These are phyloP conservation scores for Groenewaldozyma sp. DNA, from an alignment of 1,139 yeast genomes.

Conservation along the genomic window DNA sequence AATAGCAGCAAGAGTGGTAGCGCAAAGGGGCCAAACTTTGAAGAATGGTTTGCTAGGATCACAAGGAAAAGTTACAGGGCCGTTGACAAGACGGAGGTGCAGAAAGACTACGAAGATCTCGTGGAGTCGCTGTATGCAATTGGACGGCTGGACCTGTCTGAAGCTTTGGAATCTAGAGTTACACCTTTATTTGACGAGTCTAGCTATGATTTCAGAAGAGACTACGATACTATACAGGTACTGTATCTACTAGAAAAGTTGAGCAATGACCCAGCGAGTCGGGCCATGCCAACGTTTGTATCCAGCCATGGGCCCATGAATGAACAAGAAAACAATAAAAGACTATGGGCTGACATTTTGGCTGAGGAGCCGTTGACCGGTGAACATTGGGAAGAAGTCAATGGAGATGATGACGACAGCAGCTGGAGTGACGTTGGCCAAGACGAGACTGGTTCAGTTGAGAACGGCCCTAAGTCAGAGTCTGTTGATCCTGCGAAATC, in stretches of 20 bases:
- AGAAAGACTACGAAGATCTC: conserved; percentile 13
- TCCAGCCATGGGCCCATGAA: not conserved
- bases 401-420: conserved; percentile 6
- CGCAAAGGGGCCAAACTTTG: too few relatives aligned
- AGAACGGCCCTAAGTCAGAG: not conserved
- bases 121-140: conserved; percentile 20
- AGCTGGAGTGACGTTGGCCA: conserved; percentile 1
- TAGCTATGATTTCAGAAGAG: conserved; percentile 4
- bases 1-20: too few relatives aligned
- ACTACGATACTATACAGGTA: conserved; percentile 10
- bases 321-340: not conserved
- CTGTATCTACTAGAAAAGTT: conserved; percentile 16
- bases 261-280: not conserved
- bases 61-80: conserved; percentile 4
- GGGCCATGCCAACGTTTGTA: not conserved
- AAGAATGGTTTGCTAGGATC: not conserved
- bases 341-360: conserved; percentile 20
- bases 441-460: not conserved
- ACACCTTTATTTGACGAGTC: conserved; percentile 6
- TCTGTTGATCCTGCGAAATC: not conserved
- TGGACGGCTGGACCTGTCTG: conserved; percentile 21
- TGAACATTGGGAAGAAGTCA: conserved; percentile 10
- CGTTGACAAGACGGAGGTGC: conserved; percentile 14
- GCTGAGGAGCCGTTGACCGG: conserved; percentile 20
- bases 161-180: conserved; percentile 15